These are phyloP conservation scores for Lasiodiplodia citricola DNA, from an alignment of 2,329 filamentous ascomycete genomes.

Conservation along the genomic window DNA sequence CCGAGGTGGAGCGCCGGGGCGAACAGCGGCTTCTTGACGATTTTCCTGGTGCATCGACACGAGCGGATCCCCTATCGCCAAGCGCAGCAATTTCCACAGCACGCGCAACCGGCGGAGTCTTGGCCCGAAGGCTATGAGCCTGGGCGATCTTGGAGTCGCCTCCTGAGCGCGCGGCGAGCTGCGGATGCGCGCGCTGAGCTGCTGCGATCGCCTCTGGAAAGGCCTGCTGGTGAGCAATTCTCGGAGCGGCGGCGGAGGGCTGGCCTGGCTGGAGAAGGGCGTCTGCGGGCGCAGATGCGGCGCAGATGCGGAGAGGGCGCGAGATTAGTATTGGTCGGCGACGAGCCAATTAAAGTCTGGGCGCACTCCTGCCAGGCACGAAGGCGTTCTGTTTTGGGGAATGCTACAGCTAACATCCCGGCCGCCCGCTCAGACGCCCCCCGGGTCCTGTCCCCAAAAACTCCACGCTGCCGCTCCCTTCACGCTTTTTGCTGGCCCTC, in stretches of 20 bases:
- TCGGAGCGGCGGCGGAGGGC: neutral
- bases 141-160: conserved; percentile 13
- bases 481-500: conserved; percentile 15
- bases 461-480: conserved; percentile 17
- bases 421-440: conserved; percentile 12
- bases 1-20: neutral
- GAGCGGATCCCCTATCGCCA: conserved; percentile 17
- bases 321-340: conserved; percentile 20
- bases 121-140: conserved; percentile 8
- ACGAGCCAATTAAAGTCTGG: conserved; percentile 22
- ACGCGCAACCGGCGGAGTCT: conserved; percentile 9
- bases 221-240: conserved; percentile 11
- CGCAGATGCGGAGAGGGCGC: conserved; percentile 12
- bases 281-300: neutral
- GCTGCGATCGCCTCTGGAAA: conserved; percentile 1
- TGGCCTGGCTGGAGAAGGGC: neutral
- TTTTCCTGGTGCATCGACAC: neutral
- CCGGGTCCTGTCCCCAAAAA: conserved; percentile 16
- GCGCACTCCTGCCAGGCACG: conserved; percentile 23
- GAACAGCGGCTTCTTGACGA: conserved; percentile 1
- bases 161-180: conserved; percentile 1
- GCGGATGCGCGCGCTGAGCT: neutral
- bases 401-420: conserved; percentile 23
- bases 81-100: conserved; percentile 23
- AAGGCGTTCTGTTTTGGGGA: conserved; percentile 26